Evolutionary conservation across 2,329 filamentous ascomycete genomes (phyloP).

Genomic region (Colletotrichum nymphaeae): DNA sequence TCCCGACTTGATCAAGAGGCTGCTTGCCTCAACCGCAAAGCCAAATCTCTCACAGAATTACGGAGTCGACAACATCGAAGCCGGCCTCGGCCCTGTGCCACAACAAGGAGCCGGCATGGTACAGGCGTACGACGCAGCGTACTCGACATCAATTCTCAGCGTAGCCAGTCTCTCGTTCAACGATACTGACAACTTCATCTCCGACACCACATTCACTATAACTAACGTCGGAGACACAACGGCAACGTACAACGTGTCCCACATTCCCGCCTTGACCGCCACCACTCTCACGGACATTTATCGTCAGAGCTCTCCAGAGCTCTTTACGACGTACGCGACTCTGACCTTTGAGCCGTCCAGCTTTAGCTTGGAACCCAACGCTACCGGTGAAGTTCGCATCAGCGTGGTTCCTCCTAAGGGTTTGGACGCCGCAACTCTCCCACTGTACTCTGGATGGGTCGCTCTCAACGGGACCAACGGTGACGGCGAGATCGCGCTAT

Average conservation of each 20-base stretch:
- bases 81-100: constrained; percentile 58
- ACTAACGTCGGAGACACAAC: constrained; percentile 61
- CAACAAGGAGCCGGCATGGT: constrained; percentile 72
- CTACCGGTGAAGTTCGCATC: constrained; percentile 58
- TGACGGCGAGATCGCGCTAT: constrained; percentile 37
- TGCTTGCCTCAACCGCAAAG: constrained; percentile 62
- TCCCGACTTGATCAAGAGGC: constrained; percentile 58
- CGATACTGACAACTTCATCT: constrained; percentile 67
- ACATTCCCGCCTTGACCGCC: constrained; percentile 60
- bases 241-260: constrained; percentile 63
- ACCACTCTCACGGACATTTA: constrained; percentile 50
- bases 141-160: constrained; percentile 63
- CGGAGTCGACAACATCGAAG: neutral
- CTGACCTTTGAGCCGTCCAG: constrained; percentile 13
- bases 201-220: constrained; percentile 63
- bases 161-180: constrained; percentile 71
- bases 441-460: constrained; percentile 58
- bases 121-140: constrained; percentile 69
- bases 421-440: constrained; percentile 45
- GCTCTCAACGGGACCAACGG: constrained; percentile 51
- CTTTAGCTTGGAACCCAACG: constrained; percentile 38
- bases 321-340: constrained; percentile 45
- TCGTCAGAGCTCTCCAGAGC: constrained; percentile 50
- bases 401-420: constrained; percentile 53
- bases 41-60: constrained; percentile 47